A percentile compares a stretch with the other conserved stretches of the same genome.
Conservation (phyloP, 495 filamentous ascomycete genomes). For the Lasiosphaeria miniovina region DNA sequence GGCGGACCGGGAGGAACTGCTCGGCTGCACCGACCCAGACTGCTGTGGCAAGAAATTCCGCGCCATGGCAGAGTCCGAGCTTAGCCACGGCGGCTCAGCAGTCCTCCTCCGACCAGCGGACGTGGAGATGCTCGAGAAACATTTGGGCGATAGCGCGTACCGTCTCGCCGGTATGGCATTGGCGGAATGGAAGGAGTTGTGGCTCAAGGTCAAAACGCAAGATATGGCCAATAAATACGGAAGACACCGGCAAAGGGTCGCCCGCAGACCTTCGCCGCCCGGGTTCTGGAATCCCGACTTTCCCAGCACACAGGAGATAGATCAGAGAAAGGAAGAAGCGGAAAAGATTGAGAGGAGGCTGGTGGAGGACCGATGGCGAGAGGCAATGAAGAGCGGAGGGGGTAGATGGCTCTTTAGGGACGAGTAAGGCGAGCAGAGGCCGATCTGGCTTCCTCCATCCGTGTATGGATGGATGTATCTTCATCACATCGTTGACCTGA, state of each 20-base stretch:
- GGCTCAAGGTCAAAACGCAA: slow-evolving; percentile 65
- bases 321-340: slow-evolving; percentile 60
- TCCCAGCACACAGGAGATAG: slow-evolving; percentile 76
- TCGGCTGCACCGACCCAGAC: slow-evolving; percentile 70
- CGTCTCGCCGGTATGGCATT: slow-evolving; percentile 44
- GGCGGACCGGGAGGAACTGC: slow-evolving; percentile 68
- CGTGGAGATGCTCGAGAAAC: slow-evolving; percentile 58
- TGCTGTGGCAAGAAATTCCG: slow-evolving; percentile 77
- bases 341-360: slow-evolving; percentile 54
- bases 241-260: slow-evolving; percentile 71
- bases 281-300: slow-evolving; percentile 91
- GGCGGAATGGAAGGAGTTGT: slow-evolving; percentile 52
- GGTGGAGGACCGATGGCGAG: slow-evolving; percentile 71
- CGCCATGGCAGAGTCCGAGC: slow-evolving; percentile 54
- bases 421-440: slow-evolving; percentile 46
- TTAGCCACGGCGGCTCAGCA: slow-evolving; percentile 27
- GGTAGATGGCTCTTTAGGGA: slow-evolving; percentile 72
- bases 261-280: slow-evolving; percentile 66
- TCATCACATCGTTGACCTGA: no score
- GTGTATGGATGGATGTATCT: no score
- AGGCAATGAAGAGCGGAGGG: slow-evolving; percentile 74
- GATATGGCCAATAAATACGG: slow-evolving; percentile 69
- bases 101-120: slow-evolving; percentile 41
- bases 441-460: not conserved
- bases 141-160: slow-evolving; percentile 59